Conservation (phyloP, 768 basidiomycete genomes). For the Boletus sensibilis region DNA sequence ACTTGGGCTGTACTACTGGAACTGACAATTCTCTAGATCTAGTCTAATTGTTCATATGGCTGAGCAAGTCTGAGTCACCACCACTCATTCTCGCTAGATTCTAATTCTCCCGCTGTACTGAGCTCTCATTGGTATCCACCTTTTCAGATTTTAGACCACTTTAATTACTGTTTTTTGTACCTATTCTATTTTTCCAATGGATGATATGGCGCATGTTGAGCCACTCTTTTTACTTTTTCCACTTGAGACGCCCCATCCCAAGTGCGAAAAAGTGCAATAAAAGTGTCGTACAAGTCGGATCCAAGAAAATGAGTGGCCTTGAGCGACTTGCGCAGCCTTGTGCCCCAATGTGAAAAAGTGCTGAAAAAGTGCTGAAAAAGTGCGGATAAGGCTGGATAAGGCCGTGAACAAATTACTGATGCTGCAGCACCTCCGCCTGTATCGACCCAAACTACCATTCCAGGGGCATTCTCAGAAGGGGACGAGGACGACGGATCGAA, state of each 20-base stretch:
- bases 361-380: not conserved
- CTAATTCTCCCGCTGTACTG: too few relatives aligned
- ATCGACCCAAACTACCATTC: conserved; percentile 11
- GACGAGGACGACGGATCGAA: conserved; percentile 42
- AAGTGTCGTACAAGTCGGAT: not conserved
- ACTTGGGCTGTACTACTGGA: too few relatives aligned
- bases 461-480: conserved; percentile 23
- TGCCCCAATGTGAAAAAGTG: not conserved
- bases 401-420: not conserved
- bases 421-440: conserved; percentile 10
- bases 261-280: not conserved
- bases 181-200: not conserved
- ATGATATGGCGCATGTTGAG: not conserved
- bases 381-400: not conserved
- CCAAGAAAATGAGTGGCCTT: conserved; percentile 1
- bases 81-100: too few relatives aligned
- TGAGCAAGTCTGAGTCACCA: too few relatives aligned
- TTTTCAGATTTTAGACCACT: not conserved
- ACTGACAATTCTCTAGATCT: too few relatives aligned
- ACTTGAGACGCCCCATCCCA: not conserved
- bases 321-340: not conserved
- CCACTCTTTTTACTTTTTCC: not conserved
- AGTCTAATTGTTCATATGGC: too few relatives aligned
- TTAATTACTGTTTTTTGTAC: not conserved
- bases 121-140: too few relatives aligned